Evolutionary conservation across 176 grass and related monocot genomes (phyloP), one percentile per base, ranked within the genome.

Genomic region (Elymus sibiricus): DNA sequence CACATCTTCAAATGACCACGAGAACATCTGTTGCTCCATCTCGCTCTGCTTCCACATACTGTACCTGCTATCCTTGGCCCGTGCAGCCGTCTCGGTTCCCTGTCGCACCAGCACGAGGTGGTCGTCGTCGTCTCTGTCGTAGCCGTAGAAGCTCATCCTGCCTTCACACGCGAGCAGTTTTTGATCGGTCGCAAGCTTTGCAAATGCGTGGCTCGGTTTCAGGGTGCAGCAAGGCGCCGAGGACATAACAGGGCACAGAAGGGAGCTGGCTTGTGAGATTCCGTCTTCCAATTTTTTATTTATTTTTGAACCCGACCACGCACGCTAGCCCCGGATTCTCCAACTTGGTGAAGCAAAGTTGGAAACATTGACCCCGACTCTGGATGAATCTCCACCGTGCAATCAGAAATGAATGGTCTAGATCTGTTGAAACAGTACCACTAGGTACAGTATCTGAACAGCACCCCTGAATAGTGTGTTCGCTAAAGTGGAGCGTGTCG

Each of bases 1-100:
- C 27, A 90, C 84, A 79, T 94, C 90, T 8, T 86, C 1, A 1
- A 94, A 7, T 5, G 90, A 75, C 93, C 87, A 92, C 0, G 90
- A 83, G 70, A 95, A 95, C n/a, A 90, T 76, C 7, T 51, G 62
- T 59, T 16, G 34, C 69, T 84, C 89, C 66, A 93, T 25, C 39
- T 85, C 88, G 35, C 43, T 83, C 74, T 40, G 74, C 43, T 67
- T 38, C 81, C 88, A 64, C 3, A 11, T 9, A 16, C 70, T 79
- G n/a, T 87, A 85, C 69, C 69, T 67, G 37, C 26, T 21, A 14
- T 59, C 69, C 13, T 80, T 85, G n/a, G 13, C 82, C 9, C 14
- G 53, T 13, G 8, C 59, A 14, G n/a, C 6, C 49, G 21, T 24
- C 15, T 5, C 17, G 5, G 1, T 35, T 16, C 21, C 53, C 53